These are phyloP conservation scores for Tetrapisispora phaffii DNA, from an alignment of 805 yeast species.

Conservation along the genomic window DNA sequence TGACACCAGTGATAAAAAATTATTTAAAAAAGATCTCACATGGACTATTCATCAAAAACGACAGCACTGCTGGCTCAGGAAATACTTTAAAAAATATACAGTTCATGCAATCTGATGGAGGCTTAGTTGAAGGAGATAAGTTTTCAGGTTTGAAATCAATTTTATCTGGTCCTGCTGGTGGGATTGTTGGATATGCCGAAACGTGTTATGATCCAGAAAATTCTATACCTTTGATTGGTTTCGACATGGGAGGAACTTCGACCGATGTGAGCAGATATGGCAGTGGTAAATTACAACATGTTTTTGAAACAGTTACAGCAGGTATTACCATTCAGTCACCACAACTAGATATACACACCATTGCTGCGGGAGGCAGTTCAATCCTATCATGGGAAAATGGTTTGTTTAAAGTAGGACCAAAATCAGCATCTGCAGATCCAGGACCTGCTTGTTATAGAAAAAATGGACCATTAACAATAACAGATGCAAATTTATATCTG, in stretches of 20 bases:
- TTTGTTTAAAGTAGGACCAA: conserved; percentile 74
- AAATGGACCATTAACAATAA: conserved; percentile 74
- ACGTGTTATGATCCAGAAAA: conserved; percentile 60
- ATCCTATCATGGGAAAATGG: conserved; percentile 60
- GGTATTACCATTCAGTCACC: conserved; percentile 80
- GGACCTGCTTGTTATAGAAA: conserved; percentile 85
- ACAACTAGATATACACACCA: conserved; percentile 70
- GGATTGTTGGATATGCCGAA: conserved; percentile 85
- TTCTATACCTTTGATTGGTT: conserved; percentile 59
- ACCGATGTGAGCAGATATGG: conserved; percentile 75
- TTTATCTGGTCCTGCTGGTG: conserved; percentile 95
- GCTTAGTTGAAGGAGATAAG: conserved; percentile 70
- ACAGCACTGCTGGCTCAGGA: background rate
- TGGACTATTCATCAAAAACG: conserved; percentile 36
- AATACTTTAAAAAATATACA: conserved; percentile 46
- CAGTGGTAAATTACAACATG: conserved; percentile 61
- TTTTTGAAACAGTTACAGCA: conserved; percentile 75
- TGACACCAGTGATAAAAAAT: conserved; percentile 66
- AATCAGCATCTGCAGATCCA: conserved; percentile 79
- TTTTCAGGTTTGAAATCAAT: conserved; percentile 86
- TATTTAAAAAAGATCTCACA: conserved; percentile 51
- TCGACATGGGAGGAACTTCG: conserved; percentile 89
- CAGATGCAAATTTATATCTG: conserved; percentile 70
- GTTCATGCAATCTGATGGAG: conserved; percentile 97
- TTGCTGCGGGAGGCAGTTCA: conserved; percentile 82